These are phyloP conservation scores for Gaultheria prostrata DNA, from an alignment of 148 eudicot genomes.

Conservation along the genomic window DNA sequence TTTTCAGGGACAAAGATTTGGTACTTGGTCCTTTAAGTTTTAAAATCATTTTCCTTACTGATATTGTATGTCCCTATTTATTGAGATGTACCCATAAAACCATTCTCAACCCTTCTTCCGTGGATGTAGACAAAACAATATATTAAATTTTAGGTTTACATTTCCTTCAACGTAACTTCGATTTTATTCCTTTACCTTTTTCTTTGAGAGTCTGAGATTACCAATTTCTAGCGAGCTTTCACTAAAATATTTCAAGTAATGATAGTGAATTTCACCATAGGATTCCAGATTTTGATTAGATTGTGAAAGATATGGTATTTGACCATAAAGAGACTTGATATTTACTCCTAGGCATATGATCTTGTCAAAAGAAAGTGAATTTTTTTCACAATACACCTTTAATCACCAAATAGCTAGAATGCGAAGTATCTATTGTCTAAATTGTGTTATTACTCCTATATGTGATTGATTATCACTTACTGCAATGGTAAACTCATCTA, in stretches of 20 bases:
- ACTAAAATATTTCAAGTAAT: background rate
- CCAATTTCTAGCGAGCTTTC: background rate
- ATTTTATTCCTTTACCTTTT: background rate
- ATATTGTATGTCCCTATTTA: too few species aligned
- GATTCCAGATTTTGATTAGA: background rate
- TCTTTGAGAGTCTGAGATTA: background rate
- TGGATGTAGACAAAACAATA: too few species aligned
- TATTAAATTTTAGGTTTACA: too few species aligned
- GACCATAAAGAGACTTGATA: background rate
- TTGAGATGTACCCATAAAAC: too few species aligned
- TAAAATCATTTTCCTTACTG: too few species aligned
- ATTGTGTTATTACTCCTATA: too few species aligned
- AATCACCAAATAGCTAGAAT: background rate
- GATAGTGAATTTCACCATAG: background rate
- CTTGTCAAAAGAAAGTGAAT: background rate
- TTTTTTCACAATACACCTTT: background rate
- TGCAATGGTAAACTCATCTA: too few species aligned
- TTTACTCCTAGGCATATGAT: background rate
- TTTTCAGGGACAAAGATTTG: too few species aligned
- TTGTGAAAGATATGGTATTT: background rate
- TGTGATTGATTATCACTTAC: too few species aligned
- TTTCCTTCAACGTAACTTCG: background rate
- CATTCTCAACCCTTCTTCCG: too few species aligned
- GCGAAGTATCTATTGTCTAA: background rate
- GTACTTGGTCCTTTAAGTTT: too few species aligned